Percentiles rank a stretch among this genome's conserved stretches.
Conservation (phyloP, 1,284 basidiomycete species). For the Mycena citricolor region DNA sequence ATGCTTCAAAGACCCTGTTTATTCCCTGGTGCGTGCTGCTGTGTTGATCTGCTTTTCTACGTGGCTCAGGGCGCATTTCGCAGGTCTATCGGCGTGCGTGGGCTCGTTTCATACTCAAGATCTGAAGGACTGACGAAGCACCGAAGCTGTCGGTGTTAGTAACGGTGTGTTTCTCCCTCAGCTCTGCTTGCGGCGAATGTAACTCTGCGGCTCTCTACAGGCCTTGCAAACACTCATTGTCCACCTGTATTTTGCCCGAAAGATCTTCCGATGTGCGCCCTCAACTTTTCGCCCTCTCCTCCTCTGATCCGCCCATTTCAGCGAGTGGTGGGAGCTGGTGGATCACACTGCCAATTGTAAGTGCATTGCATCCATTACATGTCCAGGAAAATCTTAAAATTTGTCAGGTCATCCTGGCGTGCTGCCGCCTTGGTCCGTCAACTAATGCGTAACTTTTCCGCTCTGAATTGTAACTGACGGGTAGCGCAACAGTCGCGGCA, state of each 20-base stretch:
- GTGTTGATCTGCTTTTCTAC: not conserved
- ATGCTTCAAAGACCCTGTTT: not conserved
- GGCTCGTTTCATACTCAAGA: not conserved
- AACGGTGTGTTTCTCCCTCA: not conserved
- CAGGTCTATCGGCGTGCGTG: slow-evolving; percentile 19
- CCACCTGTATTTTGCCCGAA: slow-evolving; percentile 21
- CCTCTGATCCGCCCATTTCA: not conserved
- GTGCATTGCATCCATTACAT: not conserved
- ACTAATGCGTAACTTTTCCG: not conserved
- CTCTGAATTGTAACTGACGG: not conserved
- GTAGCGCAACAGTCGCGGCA: not conserved
- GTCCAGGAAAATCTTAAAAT: not conserved
- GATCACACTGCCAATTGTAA: slow-evolving; percentile 22
- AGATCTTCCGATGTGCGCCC: slow-evolving; percentile 27
- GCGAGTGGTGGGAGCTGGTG: slow-evolving; percentile 31
- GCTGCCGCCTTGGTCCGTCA: not conserved
- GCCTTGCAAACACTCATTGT: slow-evolving; percentile 20
- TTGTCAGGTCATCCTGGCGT: not conserved
- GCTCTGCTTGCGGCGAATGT: not conserved
- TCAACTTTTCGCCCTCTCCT: not conserved
- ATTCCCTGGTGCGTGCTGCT: slow-evolving; percentile 15
- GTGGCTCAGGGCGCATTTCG: not conserved
- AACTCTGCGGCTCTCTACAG: not conserved
- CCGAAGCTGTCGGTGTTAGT: not conserved
- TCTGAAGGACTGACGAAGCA: not conserved